Base-by-base conservation (phyloP, 2,329 filamentous ascomycete genomes). In the Stachybotrys elegans region DNA sequence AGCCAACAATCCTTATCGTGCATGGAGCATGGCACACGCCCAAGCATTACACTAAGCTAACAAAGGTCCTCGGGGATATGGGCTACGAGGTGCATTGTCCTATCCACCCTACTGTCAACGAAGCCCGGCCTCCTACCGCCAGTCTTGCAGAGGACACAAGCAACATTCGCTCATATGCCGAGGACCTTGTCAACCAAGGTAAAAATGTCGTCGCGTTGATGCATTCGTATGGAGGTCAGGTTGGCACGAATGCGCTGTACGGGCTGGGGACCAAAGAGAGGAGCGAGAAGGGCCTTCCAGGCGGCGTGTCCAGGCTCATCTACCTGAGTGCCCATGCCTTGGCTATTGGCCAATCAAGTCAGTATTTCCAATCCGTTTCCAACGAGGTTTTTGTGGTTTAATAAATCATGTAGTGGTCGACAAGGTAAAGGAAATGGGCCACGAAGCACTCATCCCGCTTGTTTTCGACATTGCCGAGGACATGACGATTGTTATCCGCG, bases 11-110 rank as follows among this genome's bases (percentile, higher is more conserved):
- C 31, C 42, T 43, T 13, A 25, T 43, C 20, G 27, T 43, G 14
- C 31, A 21, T 19, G 42, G 42, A 19, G 42, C 31, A 11, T 43
- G 42, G 42, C 42, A 43, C 32, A 36, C 42, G 7, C 42, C 42
- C 5, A 21, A 20, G 5, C 16, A 16, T 14, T 43, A 43, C 16
- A 21, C 20, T 20, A 37, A 37, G 21, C 42, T 43, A 3, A 27
- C 27, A 11, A 37, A 43, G n/a, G 31, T 32, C 4, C 16, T 43
- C 8, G 34, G 38, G 13, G 21, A 20, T 12, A 32, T 20, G 14
- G 42, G 42, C 3, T 23, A 43, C 21, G 31, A 43, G 14, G 32
- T 43, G 14, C 42, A 43, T 32, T 43, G 42, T 21, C 42, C 42
- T 16, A 9, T 11, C 8, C 42, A 37, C 5, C 31, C 29, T 5